Evolutionary conservation across 2,329 filamentous ascomycete species (phyloP).

Genomic region (Aureobasidium sp.): DNA sequence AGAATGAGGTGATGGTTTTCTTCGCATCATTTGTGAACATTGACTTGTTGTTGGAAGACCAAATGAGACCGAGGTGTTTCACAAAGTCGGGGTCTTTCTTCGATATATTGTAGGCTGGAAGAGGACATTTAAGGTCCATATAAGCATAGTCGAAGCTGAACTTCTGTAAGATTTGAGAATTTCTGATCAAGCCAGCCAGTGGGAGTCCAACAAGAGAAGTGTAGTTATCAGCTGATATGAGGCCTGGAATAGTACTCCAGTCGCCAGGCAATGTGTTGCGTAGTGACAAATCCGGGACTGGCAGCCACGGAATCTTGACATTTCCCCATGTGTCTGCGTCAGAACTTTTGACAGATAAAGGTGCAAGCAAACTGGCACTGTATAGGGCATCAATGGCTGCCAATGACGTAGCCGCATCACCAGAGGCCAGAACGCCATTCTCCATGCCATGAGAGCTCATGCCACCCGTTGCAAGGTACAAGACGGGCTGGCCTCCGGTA

Average conservation of each 20-base stretch:
- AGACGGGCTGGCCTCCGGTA: constrained; percentile 14
- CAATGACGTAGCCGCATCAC: neutral
- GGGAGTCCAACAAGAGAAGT: constrained; percentile 28
- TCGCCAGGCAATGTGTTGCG: constrained; percentile 7
- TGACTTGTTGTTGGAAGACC: neutral
- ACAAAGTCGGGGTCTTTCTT: constrained; percentile 15
- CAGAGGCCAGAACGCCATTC: neutral
- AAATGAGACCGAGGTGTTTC: constrained; percentile 6
- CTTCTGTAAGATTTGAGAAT: neutral
- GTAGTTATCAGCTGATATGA: constrained; percentile 23
- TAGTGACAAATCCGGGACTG: neutral
- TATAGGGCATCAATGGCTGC: constrained; percentile 22
- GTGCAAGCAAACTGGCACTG: constrained; percentile 24
- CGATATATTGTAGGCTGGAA: neutral
- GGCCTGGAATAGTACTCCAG: constrained; percentile 22
- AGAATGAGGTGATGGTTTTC: constrained; percentile 19
- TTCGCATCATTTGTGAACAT: neutral
- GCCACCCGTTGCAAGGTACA: constrained; percentile 23
- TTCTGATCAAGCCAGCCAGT: constrained; percentile 20
- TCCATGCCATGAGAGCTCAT: neutral
- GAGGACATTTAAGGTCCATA: constrained; percentile 17
- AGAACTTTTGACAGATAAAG: constrained; percentile 22
- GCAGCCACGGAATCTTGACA: constrained; percentile 27
- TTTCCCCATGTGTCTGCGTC: constrained; percentile 30
- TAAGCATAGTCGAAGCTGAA: constrained; percentile 25